A percentile compares a stretch with the other conserved stretches of the same genome.
Conservation (phyloP, 73 alveolate genomes). For the Stentor coeruleus region DNA sequence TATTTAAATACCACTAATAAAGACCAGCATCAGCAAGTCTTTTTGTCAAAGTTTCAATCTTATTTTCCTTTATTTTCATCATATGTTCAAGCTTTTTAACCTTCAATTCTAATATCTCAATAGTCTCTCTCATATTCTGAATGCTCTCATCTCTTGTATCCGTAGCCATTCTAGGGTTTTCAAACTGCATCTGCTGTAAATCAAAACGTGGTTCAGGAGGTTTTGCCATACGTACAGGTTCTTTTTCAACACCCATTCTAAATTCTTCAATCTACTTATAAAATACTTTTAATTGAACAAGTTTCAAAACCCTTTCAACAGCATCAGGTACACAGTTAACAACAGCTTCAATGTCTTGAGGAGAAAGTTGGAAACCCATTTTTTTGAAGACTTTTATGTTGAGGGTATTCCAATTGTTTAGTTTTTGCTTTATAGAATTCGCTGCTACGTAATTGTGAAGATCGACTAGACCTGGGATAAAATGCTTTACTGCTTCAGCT, state of each 20-base stretch:
- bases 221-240: constrained; percentile 9
- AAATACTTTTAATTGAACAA: constrained; percentile 38
- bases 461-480: constrained; percentile 76
- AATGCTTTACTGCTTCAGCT: constrained; percentile 84
- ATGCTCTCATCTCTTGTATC: constrained; percentile 36
- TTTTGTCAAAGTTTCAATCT: constrained; percentile 36
- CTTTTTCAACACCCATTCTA: constrained; percentile 24
- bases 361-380: constrained; percentile 74
- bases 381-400: constrained; percentile 85
- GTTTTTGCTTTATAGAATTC: constrained; percentile 62
- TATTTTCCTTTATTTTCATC: constrained; percentile 42
- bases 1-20: too few species aligned
- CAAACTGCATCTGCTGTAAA: constrained; percentile 15
- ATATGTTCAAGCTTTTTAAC: constrained; percentile 40
- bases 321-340: constrained; percentile 88
- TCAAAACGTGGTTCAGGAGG: constrained; percentile 27
- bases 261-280: constrained; percentile 26
- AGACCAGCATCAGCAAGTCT: constrained; percentile 46
- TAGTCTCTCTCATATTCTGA: constrained; percentile 42
- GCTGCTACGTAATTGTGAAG: constrained; percentile 78
- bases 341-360: constrained; percentile 72
- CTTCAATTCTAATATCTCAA: constrained; percentile 45
- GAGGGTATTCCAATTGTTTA: constrained; percentile 91
- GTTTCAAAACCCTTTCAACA: constrained; percentile 72
- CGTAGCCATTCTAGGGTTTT: not conserved